phyloP scores from a whole-genome alignment of 2,329 filamentous ascomycete species.

The Aspergillus caelatus region DNA sequence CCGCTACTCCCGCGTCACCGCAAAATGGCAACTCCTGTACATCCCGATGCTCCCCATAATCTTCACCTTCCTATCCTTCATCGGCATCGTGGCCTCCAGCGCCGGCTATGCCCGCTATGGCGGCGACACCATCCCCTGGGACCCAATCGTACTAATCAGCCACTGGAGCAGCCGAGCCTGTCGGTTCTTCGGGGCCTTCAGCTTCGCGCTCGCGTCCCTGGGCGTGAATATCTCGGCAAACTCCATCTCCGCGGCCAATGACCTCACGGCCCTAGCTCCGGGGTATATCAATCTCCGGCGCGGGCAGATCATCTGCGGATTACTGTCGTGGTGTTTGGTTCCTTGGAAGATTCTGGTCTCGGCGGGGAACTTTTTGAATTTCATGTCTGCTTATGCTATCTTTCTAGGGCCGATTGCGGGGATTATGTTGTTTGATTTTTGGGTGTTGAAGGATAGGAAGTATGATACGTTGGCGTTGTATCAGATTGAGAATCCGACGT shows the following conservation, averaged over 20 bases:
- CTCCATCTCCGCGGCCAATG: conserved; percentile 52
- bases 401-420: conserved; percentile 67
- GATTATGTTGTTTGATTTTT: conserved; percentile 64
- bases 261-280: conserved; percentile 59
- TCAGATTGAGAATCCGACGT: conserved; percentile 49
- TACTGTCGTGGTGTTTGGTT: conserved; percentile 62
- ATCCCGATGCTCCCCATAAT: conserved; percentile 55
- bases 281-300: conserved; percentile 59
- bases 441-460: conserved; percentile 55
- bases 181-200: conserved; percentile 55
- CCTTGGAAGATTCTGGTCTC: conserved; percentile 68
- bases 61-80: conserved; percentile 57
- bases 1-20: conserved; percentile 52
- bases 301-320: conserved; percentile 57
- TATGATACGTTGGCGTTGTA: conserved; percentile 58
- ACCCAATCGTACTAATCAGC: conserved; percentile 46
- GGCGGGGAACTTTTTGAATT: conserved; percentile 62
- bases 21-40: conserved; percentile 55
- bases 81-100: conserved; percentile 46
- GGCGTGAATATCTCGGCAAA: conserved; percentile 62
- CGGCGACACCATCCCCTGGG: conserved; percentile 43
- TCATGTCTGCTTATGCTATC: conserved; percentile 68
- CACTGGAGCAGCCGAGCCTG: conserved; percentile 44
- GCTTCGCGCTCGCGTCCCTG: conserved; percentile 59
- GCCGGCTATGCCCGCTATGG: conserved; percentile 42